Evolutionary conservation across 495 filamentous ascomycete genomes (phyloP), one percentile per base, ranked within the genome.

Genomic region (Talaromyces thailandensis): DNA sequence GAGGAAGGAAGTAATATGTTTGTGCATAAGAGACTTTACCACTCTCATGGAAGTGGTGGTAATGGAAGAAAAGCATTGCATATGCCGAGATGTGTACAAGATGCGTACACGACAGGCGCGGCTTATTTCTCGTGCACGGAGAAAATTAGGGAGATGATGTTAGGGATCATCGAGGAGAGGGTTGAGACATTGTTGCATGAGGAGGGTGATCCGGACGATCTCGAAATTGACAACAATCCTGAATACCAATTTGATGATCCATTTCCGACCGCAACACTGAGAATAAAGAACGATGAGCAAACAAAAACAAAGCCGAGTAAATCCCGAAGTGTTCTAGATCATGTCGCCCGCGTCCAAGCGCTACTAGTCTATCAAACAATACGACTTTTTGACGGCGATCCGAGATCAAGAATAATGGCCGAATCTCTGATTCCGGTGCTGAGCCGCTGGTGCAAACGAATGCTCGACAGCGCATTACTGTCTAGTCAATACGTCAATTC

Each of bases 381-480:
- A 62, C 75, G 79, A 7, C 72, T 88, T 16, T 84, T 84, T 64
- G 82, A 86, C 65, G 80, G 79, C 31, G 79, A 84, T 65, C 76
- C 84, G 56, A 73, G 78, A 40, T 74, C 76, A 40, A 74, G 78
- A 7, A 71, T 74, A 2, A 65, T 76, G 25, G 78, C 81, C 29
- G 81, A 84, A 62, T 55, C 66, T n/a, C 64, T 77, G 18, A 78
- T 81, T 14, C 68, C 75, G 0, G 73, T 74, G 18, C 69, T 86
- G 12, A 28, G 9, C 11, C 24, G 14, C 0, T 61, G 59, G 59
- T 50, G 59, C 28, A 52, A 45, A n/a, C 23, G 23, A 21, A 61
- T 61, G 59, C 9, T 61, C 43, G 59, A 61, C 11, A 50, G 59
- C n/a, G 59, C 59, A 18, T 61, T 61, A 48, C 25, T 61, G 6